A percentile compares a stretch with the other conserved stretches of the same genome.
phyloP scores from a whole-genome alignment of 495 filamentous ascomycete genomes.

The Penicillium roqueforti region DNA sequence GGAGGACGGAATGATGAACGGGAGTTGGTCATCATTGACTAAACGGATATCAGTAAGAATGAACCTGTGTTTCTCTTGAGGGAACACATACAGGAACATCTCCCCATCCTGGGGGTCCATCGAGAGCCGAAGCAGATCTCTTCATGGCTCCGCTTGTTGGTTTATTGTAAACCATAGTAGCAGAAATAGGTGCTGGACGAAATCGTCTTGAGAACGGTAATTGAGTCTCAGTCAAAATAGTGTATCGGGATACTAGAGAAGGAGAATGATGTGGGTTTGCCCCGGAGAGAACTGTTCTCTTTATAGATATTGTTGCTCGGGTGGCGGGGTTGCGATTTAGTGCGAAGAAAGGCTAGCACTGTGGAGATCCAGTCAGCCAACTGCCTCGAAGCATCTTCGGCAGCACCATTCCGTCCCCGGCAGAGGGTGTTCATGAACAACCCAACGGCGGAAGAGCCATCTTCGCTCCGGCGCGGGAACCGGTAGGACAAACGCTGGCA shows the following conservation, averaged over 20 bases:
- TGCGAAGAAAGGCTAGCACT: background rate
- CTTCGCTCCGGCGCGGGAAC: constrained; percentile 15
- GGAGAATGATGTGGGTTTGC: background rate
- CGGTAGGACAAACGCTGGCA: constrained; percentile 12
- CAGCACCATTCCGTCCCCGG: background rate
- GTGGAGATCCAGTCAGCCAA: constrained; percentile 4
- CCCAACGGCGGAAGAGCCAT: constrained; percentile 12
- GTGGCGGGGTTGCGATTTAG: background rate
- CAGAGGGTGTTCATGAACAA: background rate
- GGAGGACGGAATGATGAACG: constrained; percentile 31
- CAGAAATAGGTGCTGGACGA: constrained; percentile 1
- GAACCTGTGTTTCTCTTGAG: background rate
- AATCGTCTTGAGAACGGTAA: background rate
- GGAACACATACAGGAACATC: constrained; percentile 32
- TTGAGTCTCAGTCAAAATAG: background rate
- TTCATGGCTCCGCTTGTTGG: constrained; percentile 34
- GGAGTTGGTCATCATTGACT: constrained; percentile 35
- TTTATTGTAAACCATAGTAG: constrained; percentile 37
- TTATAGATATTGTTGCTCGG: constrained; percentile 7
- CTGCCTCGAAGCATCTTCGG: background rate
- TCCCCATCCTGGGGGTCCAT: constrained; percentile 35
- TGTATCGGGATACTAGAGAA: background rate
- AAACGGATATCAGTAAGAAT: background rate
- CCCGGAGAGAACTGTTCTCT: constrained; percentile 3
- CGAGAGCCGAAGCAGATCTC: constrained; percentile 33